Evolutionary conservation across 2,329 filamentous ascomycete genomes (phyloP), one percentile per base, ranked within the genome.

Genomic region (Lasiodiplodia sp.): DNA sequence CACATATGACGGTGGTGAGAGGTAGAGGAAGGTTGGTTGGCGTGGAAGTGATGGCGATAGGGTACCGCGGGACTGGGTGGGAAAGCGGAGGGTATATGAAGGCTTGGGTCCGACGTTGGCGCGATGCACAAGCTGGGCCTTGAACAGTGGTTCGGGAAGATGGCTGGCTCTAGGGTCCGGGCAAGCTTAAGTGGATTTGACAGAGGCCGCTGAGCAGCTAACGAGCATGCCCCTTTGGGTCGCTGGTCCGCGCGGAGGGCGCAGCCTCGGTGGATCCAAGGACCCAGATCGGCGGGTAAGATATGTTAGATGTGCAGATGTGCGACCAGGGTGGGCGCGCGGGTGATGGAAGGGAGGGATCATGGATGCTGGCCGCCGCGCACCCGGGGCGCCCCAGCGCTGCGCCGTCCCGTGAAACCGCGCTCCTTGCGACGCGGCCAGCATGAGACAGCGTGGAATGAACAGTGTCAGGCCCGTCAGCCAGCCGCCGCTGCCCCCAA

Each of bases 301-400:
- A 66, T 66, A 47, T 66, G 49, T 58, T 58, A 67, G 65, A 68
- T 68, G 67, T 64, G 67, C 67, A 68, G 67, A 68, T 68, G 67
- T 68, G 67, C 67, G 58, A 68, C 67, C 60, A 51, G 67, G 67
- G 67, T 68, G 67, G 16, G 51, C 40, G 52, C 51, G 67, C 58
- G 60, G 58, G 44, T 47, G 67, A 63, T 49, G 60, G 38, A 40
- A 60, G 66, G 66, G 66, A 58, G 55, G 53, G 66, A 60, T 60
- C 44, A 67, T 60, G 66, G 66, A 40, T 23, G 64, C 52, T 67
- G 53, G 52, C 63, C 60, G 21, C 37, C 47, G 63, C 49, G 37
- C 34, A 11, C 49, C 63, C 49, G 63, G 63, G 63, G 63, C 51
- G 63, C 63, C 63, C 63, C 51, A 56, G 51, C 40, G n/a, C n/a